Percentiles rank a stretch among this genome's conserved stretches.
Conservation (phyloP, 1,284 basidiomycete species). For the Tranzscheliella williamsii region DNA sequence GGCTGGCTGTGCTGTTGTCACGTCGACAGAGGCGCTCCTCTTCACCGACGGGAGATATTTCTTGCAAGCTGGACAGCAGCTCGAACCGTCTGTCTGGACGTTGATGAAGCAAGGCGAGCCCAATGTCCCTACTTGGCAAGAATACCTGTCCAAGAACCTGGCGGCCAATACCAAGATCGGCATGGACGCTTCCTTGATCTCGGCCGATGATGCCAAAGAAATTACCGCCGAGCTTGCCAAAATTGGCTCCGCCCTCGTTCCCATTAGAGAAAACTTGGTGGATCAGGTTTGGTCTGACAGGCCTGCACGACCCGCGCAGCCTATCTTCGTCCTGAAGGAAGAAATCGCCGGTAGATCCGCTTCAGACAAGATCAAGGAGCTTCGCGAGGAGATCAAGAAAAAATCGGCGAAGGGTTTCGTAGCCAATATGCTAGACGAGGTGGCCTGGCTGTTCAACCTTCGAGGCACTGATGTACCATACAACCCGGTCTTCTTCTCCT, state of each 20-base stretch:
- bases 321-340: conserved; percentile 73
- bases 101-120: conserved; percentile 78
- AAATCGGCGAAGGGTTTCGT: conserved; percentile 49
- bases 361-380: conserved; percentile 45
- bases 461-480: conserved; percentile 89
- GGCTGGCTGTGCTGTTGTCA: conserved; percentile 80
- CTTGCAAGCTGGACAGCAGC: conserved; percentile 84
- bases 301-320: conserved; percentile 73
- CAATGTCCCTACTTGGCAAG: conserved; percentile 84
- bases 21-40: conserved; percentile 65
- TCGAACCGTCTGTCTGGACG: conserved; percentile 82
- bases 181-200: conserved; percentile 52
- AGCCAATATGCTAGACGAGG: conserved; percentile 59
- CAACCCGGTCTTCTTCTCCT: conserved; percentile 92
- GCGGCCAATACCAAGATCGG: conserved; percentile 43
- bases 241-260: conserved; percentile 36
- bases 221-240: conserved; percentile 37
- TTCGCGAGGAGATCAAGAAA: conserved; percentile 50
- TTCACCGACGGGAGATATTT: conserved; percentile 96
- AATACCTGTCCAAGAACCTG: conserved; percentile 48
- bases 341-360: conserved; percentile 68
- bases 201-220: conserved; percentile 56
- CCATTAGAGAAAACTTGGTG: conserved; percentile 74
- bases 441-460: conserved; percentile 81
- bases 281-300: conserved; percentile 79